Evolutionary conservation across 1,284 basidiomycete genomes (phyloP).

Genomic region (Microbotryum intermedium): DNA sequence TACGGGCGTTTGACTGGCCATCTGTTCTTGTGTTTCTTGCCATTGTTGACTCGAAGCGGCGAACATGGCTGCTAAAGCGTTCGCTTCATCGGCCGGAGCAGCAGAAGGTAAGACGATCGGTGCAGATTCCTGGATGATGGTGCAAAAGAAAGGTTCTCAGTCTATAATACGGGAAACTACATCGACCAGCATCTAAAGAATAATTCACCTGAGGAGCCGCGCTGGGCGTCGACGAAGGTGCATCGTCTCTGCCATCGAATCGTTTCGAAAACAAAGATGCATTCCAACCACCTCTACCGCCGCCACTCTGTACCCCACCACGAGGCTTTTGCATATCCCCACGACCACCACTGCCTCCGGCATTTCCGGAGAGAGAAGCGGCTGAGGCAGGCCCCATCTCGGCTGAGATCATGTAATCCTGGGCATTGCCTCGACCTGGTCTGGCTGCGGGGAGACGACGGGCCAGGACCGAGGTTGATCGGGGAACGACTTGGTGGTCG

Average conservation of each 20-base stretch:
- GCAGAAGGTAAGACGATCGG: conserved; percentile 19
- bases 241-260: conserved; percentile 73
- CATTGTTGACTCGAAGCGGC: conserved; percentile 81
- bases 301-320: conserved; percentile 33
- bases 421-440: conserved; percentile 82
- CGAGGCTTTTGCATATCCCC: conserved; percentile 13
- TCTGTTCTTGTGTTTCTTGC: conserved; percentile 94
- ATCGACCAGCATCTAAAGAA: too few relatives aligned
- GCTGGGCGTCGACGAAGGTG: neutral
- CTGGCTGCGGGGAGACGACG: conserved; percentile 76
- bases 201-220: too few relatives aligned
- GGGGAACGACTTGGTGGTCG: conserved; percentile 81
- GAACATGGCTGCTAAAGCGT: conserved; percentile 92
- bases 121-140: conserved; percentile 4
- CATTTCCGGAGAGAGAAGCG: neutral
- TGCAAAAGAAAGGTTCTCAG: neutral
- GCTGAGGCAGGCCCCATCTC: neutral
- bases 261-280: conserved; percentile 61
- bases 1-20: conserved; percentile 66
- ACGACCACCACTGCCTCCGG: conserved; percentile 3
- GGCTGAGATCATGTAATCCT: conserved; percentile 30
- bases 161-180: too few relatives aligned
- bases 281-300: conserved; percentile 28
- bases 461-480: conserved; percentile 87
- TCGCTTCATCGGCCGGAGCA: conserved; percentile 58